Evolutionary conservation across 2,329 filamentous ascomycete species (phyloP).

Genomic region (Colletotrichum sp.): DNA sequence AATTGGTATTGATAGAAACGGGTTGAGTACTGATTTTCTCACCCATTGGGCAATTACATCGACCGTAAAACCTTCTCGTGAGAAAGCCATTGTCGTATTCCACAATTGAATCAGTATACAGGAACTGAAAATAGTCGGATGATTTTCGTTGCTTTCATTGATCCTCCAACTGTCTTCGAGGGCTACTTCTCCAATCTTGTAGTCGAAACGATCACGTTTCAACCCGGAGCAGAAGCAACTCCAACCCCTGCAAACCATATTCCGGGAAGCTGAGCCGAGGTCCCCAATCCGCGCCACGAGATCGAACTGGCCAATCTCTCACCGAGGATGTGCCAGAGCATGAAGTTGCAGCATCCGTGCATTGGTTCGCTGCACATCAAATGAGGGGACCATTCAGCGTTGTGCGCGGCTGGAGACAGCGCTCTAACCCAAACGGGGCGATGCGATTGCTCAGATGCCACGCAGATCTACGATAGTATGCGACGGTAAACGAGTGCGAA

Average conservation of each 20-base stretch:
- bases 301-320: background rate
- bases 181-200: background rate
- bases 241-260: background rate
- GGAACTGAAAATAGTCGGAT: background rate
- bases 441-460: background rate
- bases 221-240: background rate
- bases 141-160: background rate
- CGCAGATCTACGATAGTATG: background rate
- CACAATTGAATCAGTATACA: background rate
- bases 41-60: conserved; percentile 24
- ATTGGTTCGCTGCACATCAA: background rate
- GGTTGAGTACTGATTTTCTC: conserved; percentile 24
- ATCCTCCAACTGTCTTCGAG: background rate
- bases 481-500: conserved; percentile 12
- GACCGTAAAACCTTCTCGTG: conserved; percentile 28
- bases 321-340: background rate
- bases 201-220: conserved; percentile 13
- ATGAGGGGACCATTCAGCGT: background rate
- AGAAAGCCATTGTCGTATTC: background rate
- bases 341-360: background rate
- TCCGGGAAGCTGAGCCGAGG: background rate
- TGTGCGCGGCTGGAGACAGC: background rate
- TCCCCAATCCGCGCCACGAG: background rate
- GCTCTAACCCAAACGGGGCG: background rate
- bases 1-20: conserved; percentile 19